A percentile compares a stretch with the other conserved stretches of the same genome.
These are phyloP conservation scores for Gentiana straminea DNA, from an alignment of 257 asterid species.

Conservation along the genomic window DNA sequence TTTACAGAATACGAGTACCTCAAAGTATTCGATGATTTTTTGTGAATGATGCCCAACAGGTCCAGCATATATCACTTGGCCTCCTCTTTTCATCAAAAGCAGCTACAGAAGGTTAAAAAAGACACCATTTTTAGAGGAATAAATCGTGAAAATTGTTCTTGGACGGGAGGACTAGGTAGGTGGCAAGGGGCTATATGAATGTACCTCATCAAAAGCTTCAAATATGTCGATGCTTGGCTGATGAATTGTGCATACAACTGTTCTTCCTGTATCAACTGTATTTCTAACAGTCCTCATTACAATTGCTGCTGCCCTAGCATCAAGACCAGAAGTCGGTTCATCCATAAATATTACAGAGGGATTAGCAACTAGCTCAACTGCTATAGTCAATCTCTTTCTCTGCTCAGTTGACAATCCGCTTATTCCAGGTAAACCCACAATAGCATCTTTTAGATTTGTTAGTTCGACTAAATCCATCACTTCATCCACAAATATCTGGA, in stretches of 20 bases:
- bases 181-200: background rate
- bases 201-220: slow-evolving; percentile 68
- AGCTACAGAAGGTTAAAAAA: slow-evolving; percentile 21
- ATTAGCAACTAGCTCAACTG: slow-evolving; percentile 61
- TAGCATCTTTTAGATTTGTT: slow-evolving; percentile 35
- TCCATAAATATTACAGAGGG: slow-evolving; percentile 73
- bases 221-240: slow-evolving; percentile 65
- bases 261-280: slow-evolving; percentile 69
- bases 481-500: slow-evolving; percentile 47
- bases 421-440: slow-evolving; percentile 56
- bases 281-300: slow-evolving; percentile 69
- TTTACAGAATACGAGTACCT: slow-evolving; percentile 25
- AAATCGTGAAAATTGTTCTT: background rate
- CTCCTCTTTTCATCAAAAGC: slow-evolving; percentile 62
- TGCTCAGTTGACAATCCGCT: slow-evolving; percentile 58
- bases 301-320: slow-evolving; percentile 69
- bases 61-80: slow-evolving; percentile 53
- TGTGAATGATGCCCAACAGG: slow-evolving; percentile 42
- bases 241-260: slow-evolving; percentile 66
- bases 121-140: background rate
- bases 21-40: slow-evolving; percentile 37
- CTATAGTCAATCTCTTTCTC: slow-evolving; percentile 57
- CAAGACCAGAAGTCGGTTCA: slow-evolving; percentile 68
- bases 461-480: slow-evolving; percentile 57
- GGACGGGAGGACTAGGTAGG: slow-evolving; percentile 1